Percentiles rank a stretch among this genome's conserved stretches.
phyloP scores from a whole-genome alignment of 768 basidiomycete genomes.

The Auriscalpium orientale region DNA sequence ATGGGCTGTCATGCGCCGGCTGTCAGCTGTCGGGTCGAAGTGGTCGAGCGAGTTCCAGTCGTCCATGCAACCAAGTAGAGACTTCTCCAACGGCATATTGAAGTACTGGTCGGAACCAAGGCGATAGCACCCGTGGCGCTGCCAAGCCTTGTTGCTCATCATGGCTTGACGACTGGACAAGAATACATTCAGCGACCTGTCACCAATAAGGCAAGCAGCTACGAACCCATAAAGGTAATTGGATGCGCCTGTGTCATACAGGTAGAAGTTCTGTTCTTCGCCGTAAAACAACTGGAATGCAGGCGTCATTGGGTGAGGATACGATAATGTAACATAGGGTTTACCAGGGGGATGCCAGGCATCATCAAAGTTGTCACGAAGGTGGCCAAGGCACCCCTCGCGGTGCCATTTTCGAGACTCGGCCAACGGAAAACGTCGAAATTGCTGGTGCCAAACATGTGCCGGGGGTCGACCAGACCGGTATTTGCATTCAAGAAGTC shows the following conservation, averaged over 20 bases:
- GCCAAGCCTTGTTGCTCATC: conserved; percentile 80
- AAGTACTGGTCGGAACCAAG: conserved; percentile 90
- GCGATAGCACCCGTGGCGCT: conserved; percentile 86
- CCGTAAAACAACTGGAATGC: conserved; percentile 69
- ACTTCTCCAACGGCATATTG: conserved; percentile 80
- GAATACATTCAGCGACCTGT: not conserved
- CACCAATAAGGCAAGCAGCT: not conserved
- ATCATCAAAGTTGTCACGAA: conserved; percentile 76
- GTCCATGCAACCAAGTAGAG: conserved; percentile 77
- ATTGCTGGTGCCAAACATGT: conserved; percentile 90
- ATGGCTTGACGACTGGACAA: conserved; percentile 79
- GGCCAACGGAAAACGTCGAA: conserved; percentile 96
- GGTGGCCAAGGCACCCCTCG: conserved; percentile 64
- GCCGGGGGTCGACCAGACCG: conserved; percentile 66
- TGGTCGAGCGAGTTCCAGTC: conserved; percentile 93
- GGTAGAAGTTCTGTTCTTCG: conserved; percentile 87
- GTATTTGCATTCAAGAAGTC: conserved; percentile 74
- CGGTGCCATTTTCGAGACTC: conserved; percentile 75
- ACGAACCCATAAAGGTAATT: conserved; percentile 87
- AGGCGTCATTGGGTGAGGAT: conserved; percentile 8
- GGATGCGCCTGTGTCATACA: conserved; percentile 79
- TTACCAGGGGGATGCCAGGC: conserved; percentile 81
- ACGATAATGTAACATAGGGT: not conserved
- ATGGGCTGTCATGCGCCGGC: conserved; percentile 65
- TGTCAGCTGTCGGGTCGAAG: conserved; percentile 83